A percentile compares a stretch with the other conserved stretches of the same genome.
Conservation (phyloP, 2,329 filamentous ascomycete genomes). For the Colletotrichum lentis region DNA sequence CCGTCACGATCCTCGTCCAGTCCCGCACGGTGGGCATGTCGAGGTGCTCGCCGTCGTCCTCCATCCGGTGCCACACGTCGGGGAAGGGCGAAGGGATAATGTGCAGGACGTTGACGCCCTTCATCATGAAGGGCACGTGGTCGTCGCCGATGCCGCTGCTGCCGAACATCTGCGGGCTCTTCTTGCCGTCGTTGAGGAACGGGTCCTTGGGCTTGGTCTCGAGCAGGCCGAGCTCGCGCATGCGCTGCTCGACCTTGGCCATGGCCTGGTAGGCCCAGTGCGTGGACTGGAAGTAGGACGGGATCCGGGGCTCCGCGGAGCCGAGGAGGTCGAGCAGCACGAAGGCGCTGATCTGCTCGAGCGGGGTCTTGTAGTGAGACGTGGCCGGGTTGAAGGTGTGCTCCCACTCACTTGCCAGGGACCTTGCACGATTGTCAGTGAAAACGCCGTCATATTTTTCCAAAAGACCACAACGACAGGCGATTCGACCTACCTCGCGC, state of each 20-base stretch:
- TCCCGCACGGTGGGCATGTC: constrained; percentile 77
- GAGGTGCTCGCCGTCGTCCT: constrained; percentile 77
- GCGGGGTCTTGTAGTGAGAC: constrained; percentile 72
- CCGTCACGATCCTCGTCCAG: constrained; percentile 77
- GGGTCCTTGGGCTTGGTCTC: constrained; percentile 46
- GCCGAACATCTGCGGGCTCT: constrained; percentile 49
- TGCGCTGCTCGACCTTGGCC: constrained; percentile 69
- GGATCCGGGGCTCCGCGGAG: constrained; percentile 65
- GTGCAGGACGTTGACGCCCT: constrained; percentile 79
- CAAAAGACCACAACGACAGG: neutral
- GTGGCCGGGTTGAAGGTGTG: constrained; percentile 68
- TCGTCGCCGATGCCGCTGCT: constrained; percentile 69
- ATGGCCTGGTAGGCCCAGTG: constrained; percentile 82
- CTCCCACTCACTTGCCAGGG: constrained; percentile 79
- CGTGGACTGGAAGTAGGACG: constrained; percentile 78
- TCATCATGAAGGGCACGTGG: constrained; percentile 77
- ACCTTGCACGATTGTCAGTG: constrained; percentile 47
- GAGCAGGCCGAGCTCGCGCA: constrained; percentile 67
- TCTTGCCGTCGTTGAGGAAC: constrained; percentile 67
- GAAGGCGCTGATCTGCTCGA: constrained; percentile 79
- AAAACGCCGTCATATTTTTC: neutral
- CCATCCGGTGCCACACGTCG: constrained; percentile 73
- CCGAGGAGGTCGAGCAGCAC: constrained; percentile 79
- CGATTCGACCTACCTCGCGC: constrained; percentile 63
- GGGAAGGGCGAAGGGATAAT: constrained; percentile 78